Evolutionary conservation across 2,329 filamentous ascomycete genomes (phyloP), one percentile per base, ranked within the genome.

Genomic region (Aspergillus spinulosporus): DNA sequence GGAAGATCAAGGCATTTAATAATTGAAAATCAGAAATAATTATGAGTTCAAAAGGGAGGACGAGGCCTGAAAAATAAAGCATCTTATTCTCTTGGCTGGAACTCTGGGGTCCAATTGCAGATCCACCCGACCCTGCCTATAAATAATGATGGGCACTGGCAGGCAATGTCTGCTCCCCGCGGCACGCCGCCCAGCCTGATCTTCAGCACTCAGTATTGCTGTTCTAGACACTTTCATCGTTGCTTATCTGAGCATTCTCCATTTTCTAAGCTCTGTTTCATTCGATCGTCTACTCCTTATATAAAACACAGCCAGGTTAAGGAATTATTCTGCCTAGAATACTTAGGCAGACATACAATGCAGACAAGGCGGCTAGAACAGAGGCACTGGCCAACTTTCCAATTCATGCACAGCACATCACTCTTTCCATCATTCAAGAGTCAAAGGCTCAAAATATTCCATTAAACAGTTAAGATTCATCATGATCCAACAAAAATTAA

Each of bases 291-390:
- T 11, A 34, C 31, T 7, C 31, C 9, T 6, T 34, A 34, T 4
- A 11, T 8, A 37, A 11, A 4, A 12, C 34, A 40, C 4, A 40
- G n/a, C 4, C 14, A 15, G 39, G 3, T 40, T 21, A 14, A 40
- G 14, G 39, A 51, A 51, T 34, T 14, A 44, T 44, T 40, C 49
- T 51, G 49, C 49, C 49, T 49, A 49, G 46, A 49, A 14, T 37
- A 21, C 9, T 7, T 31, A 21, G 21, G 21, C 21, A 49, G 46
- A 34, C 46, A 49, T 32, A 37, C 34, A 21, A 21, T 21, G 21
- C 21, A 37, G 34, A 37, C 34, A 12, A 37, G 34, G 34, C 34
- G 34, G 9, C 34, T 12, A 37, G 34, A 37, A 12, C 34, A 37
- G 34, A 37, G 4, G 9, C n/a, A 21, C 11, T 37, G 34, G 34